These are phyloP conservation scores for Diaporthe sp. DNA, from an alignment of 2,329 filamentous ascomycete genomes.

Conservation along the genomic window DNA sequence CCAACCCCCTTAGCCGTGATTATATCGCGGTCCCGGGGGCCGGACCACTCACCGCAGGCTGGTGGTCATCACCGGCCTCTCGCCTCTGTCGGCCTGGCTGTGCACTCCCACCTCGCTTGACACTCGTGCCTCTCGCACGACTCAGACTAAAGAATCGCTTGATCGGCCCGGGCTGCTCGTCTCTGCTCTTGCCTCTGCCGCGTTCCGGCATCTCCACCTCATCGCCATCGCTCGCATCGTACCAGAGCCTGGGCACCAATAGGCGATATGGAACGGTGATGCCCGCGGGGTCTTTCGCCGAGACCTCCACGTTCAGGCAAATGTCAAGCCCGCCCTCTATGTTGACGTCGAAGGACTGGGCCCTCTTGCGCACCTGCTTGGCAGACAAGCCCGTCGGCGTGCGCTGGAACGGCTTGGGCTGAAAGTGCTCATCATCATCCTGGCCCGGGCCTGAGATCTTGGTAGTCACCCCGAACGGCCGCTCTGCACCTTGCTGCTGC, in stretches of 20 bases:
- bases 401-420: constrained; percentile 69
- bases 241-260: constrained; percentile 83
- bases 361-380: constrained; percentile 68
- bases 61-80: constrained; percentile 8
- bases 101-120: constrained; percentile 26
- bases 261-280: constrained; percentile 90
- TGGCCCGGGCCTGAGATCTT: constrained; percentile 37
- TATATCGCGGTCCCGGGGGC: constrained; percentile 40
- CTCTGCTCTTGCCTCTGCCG: constrained; percentile 23
- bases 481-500: not conserved
- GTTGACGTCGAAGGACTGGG: constrained; percentile 73
- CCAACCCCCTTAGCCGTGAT: not conserved
- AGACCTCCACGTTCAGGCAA: constrained; percentile 90
- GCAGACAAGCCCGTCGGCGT: constrained; percentile 77
- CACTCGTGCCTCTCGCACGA: constrained; percentile 37
- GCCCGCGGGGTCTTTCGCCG: constrained; percentile 85
- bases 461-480: constrained; percentile 10
- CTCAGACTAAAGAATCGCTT: constrained; percentile 40
- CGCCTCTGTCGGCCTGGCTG: constrained; percentile 10
- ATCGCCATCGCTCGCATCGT: constrained; percentile 56
- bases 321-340: constrained; percentile 89
- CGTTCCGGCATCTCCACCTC: constrained; percentile 40
- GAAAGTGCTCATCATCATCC: constrained; percentile 39
- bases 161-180: constrained; percentile 16
- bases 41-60: not conserved